These are phyloP conservation scores for Sanguinoderma infundibulare DNA, from an alignment of 1,284 basidiomycete species.

Conservation along the genomic window DNA sequence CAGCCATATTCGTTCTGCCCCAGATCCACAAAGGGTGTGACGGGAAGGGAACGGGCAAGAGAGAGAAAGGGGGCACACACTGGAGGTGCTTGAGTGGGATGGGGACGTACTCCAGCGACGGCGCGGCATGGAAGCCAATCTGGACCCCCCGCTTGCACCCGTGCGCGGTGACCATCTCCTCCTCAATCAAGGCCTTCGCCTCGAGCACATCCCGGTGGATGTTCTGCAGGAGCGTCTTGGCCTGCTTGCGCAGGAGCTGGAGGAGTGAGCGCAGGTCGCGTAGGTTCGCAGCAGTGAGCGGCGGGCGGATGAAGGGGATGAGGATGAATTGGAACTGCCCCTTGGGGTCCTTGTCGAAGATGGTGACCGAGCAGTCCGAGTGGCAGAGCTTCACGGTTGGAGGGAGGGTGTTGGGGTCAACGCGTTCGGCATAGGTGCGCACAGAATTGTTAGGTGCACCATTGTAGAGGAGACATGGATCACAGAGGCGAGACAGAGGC, in stretches of 20 bases:
- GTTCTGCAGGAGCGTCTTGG: constrained; percentile 52
- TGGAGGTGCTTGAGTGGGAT: constrained; percentile 14
- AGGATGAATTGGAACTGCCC: constrained; percentile 85
- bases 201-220: constrained; percentile 61
- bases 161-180: constrained; percentile 81
- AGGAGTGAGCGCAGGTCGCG: constrained; percentile 67
- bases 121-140: constrained; percentile 88
- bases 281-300: constrained; percentile 47
- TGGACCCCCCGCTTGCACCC: constrained; percentile 84
- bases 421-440: constrained; percentile 38
- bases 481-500: no score
- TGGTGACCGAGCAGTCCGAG: constrained; percentile 64
- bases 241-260: constrained; percentile 56
- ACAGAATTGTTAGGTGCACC: constrained; percentile 53
- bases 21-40: no score
- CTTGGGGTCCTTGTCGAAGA: constrained; percentile 90
- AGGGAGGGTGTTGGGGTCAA: constrained; percentile 58
- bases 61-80: constrained; percentile 15
- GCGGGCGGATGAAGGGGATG: constrained; percentile 57
- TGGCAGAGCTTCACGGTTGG: constrained; percentile 65
- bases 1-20: background rate
- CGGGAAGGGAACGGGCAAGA: background rate
- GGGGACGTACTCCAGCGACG: constrained; percentile 70
- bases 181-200: constrained; percentile 68
- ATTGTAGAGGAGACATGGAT: constrained; percentile 8